Conservation (phyloP, 371 early-diverging fungal species). For the Thermomucor indicae-seudaticae region DNA sequence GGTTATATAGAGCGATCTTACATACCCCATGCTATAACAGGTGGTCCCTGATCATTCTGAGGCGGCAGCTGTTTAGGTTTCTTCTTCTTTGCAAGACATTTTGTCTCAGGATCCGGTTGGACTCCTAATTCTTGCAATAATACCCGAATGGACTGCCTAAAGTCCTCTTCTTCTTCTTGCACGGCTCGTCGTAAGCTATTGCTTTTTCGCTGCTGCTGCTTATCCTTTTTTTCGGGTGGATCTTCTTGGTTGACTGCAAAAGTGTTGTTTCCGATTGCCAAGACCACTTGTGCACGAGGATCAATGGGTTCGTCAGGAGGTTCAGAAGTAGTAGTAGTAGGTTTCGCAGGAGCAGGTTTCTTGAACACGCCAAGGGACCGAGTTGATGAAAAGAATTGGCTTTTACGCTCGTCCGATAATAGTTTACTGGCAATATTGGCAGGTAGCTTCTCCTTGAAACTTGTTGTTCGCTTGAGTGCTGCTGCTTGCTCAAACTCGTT, state of each 20-base stretch:
- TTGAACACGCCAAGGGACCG: no score
- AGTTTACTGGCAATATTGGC: no score
- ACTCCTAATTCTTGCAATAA: constrained; percentile 21
- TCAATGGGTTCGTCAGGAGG: constrained; percentile 29
- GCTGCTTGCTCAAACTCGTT: not conserved
- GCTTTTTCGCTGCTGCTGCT: not conserved
- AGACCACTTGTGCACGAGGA: constrained; percentile 45
- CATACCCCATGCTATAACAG: not conserved
- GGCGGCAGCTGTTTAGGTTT: no score
- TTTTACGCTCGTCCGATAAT: no score
- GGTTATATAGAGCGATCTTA: no score
- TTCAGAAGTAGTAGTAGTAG: not conserved
- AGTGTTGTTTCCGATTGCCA: constrained; percentile 49
- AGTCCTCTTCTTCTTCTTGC: constrained; percentile 10
- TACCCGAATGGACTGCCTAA: constrained; percentile 11
- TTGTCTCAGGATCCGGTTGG: not conserved
- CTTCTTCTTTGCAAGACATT: not conserved
- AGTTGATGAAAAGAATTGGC: no score
- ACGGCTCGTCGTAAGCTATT: not conserved
- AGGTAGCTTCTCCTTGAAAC: not conserved
- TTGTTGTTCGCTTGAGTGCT: not conserved
- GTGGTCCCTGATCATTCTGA: no score
- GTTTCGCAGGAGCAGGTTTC: constrained; percentile 9
- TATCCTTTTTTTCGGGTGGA: constrained; percentile 3
- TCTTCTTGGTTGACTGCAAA: constrained; percentile 45